Evolutionary conservation across 2,329 filamentous ascomycete genomes (phyloP).

Genomic region (Aphanoascus verrucosus): DNA sequence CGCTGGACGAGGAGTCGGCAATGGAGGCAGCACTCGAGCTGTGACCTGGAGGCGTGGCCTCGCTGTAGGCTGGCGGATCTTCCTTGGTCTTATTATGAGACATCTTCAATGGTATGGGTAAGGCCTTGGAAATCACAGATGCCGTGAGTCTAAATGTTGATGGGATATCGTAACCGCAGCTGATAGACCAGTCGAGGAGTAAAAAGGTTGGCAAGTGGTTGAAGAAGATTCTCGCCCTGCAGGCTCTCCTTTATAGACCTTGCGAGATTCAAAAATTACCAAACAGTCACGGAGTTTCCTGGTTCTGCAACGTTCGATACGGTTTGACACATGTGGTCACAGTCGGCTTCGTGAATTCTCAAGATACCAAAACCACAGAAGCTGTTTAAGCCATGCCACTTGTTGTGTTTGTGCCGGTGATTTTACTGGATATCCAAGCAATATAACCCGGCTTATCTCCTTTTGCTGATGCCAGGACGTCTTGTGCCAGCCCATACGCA

Average conservation of each 20-base stretch:
- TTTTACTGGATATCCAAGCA: conserved; percentile 11
- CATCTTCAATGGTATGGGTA: background rate
- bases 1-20: background rate
- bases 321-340: no score
- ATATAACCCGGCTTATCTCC: conserved; percentile 67
- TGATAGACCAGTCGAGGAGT: no score
- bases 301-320: no score
- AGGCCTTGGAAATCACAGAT: background rate
- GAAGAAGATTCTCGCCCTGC: no score
- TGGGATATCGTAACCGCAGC: background rate
- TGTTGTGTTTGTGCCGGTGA: background rate
- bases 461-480: conserved; percentile 56
- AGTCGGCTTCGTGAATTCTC: no score
- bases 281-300: no score
- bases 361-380: background rate
- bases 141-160: background rate
- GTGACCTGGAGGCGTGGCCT: background rate
- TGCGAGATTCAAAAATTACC: no score
- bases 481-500: conserved; percentile 70
- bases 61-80: background rate
- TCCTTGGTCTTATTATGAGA: background rate
- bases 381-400: background rate
- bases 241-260: no score
- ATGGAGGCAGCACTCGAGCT: background rate
- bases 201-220: no score